A percentile compares a stretch with the other conserved stretches of the same genome.
phyloP scores from a whole-genome alignment of 352 stramenopile genomes.

The Pythium coloratum region DNA sequence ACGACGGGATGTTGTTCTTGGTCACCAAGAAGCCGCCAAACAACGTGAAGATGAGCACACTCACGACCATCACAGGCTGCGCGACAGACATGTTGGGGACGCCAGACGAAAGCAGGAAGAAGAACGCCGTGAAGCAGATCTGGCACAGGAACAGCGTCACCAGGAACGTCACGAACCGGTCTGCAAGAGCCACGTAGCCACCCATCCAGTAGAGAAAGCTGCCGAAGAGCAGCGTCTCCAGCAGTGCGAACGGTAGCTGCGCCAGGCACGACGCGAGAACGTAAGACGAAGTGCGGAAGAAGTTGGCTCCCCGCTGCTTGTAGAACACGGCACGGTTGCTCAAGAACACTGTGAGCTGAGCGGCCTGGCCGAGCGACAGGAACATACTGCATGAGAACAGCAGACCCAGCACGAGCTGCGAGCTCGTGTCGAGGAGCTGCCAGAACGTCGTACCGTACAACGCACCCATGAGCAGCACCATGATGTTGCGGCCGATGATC shows the following conservation, averaged over 20 bases:
- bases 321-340: conserved; percentile 78
- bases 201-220: conserved; percentile 90
- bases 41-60: conserved; percentile 65
- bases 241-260: conserved; percentile 50
- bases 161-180: conserved; percentile 61
- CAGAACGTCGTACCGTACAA: conserved; percentile 71
- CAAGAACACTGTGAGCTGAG: conserved; percentile 83
- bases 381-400: conserved; percentile 90
- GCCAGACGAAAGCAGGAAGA: conserved; percentile 59
- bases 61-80: conserved; percentile 60
- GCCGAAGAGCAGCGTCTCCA: conserved; percentile 86
- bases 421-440: conserved; percentile 53
- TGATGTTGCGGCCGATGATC: conserved; percentile 43
- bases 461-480: conserved; percentile 64
- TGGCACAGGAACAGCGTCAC: conserved; percentile 68
- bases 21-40: conserved; percentile 70
- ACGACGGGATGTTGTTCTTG: conserved; percentile 55
- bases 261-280: conserved; percentile 58
- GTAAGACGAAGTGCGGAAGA: conserved; percentile 83
- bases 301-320: conserved; percentile 89
- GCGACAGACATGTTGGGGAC: conserved; percentile 52
- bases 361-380: conserved; percentile 75
- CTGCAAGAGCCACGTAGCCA: conserved; percentile 53
- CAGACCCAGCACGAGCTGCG: conserved; percentile 74
- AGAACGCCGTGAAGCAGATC: conserved; percentile 65